Base-by-base conservation (phyloP, 192 early-diverging fungal genomes). In the Cetraspora pellucida region DNA sequence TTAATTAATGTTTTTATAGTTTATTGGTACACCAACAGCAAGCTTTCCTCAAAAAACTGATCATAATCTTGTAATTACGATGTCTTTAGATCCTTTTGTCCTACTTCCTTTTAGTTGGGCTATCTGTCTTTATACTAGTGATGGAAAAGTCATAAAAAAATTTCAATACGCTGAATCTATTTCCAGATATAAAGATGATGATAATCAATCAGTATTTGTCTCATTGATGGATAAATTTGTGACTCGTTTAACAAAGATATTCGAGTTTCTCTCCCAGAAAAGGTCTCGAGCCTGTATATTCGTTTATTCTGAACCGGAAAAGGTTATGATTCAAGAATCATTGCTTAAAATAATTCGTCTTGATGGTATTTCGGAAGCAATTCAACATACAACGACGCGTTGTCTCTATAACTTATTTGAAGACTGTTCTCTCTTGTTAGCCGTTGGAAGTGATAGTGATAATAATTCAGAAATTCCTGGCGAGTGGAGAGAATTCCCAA, bases 371-470 rank as follows among this genome's bases (percentile, higher is more conserved):
- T 71, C 69, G n/a, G 14, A 9, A 25, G 43, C 47, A n/a, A 23
- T 27, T 3, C 61, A 64, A 17, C 49, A 64, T 45, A 66, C 28
- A 14, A 70, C 75, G 28, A 37, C 27, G 9, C 45, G 64, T 23
- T 77, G 75, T 54, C 71, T 77, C 10, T 69, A 74, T 13, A 77
- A 69, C 54, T 19, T 77, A 31, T 77, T 77, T 58, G 75, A 77
- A 31, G 75, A 68, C 44, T 43, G 66, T 9, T 69, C 61, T 23
- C 30, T 77, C 25, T 49, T 77, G n/a, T 65, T 65, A 44, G 57
- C 25, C 2, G 27, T 70, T 10, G 46, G 69, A 30, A 50, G 50
- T 23, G 19, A 23, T 54, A 14, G 4, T 17, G 69, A 54, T 1
- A 31, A 31, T 43, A n/a, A 19, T 17, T 30, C 61, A 11, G 63